Base-by-base conservation (phyloP, 768 basidiomycete genomes). In the Phylloporus sp. region DNA sequence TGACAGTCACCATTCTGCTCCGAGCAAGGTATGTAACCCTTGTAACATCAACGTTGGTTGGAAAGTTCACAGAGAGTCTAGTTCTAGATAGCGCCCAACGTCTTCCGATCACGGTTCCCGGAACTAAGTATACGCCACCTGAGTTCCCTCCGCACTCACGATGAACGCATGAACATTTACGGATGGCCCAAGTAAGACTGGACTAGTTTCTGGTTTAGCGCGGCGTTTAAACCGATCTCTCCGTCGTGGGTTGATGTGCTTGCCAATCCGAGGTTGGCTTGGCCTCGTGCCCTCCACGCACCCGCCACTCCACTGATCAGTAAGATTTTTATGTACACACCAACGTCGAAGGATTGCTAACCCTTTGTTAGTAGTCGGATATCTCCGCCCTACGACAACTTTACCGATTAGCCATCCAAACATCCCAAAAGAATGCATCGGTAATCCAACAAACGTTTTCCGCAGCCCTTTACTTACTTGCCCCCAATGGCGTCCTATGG, bases 401-500 rank as follows among this genome's bases (percentile, higher is more conserved):
- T 45, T 47, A 42, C 45, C 41, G 28, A 36, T 10, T 20, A 49
- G 20, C 38, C 20, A 27, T 45, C 35, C 42, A 8, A 24, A 42
- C 57, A 35, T 29, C 32, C 45, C 51, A 53, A 49, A 53, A 46
- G 47, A 40, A 41, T 28, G 41, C 45, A n/a, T 49, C 29, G 27
- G 36, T n/a, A n/a, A 13, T 52, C 32, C 53, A 24, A 29, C 27
- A 32, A 38, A 20, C 44, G n/a, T 34, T 31, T 9, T 40, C 31
- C 23, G 22, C 24, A 32, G 31, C 47, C 16, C 40, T 45, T n/a
- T 27, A 38, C 23, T n/a, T n/a, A n/a, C n/a, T n/a, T n/a, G n/a
- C 45, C 22, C 27, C 26, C 40, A 20, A 68, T 69, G 65, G 10
- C 50, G 41, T 60, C 58, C 29, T 55, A 49, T 40, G 16, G 53